Base-by-base conservation (phyloP, 805 yeast genomes). In the Grigorovia transvaalensis region DNA sequence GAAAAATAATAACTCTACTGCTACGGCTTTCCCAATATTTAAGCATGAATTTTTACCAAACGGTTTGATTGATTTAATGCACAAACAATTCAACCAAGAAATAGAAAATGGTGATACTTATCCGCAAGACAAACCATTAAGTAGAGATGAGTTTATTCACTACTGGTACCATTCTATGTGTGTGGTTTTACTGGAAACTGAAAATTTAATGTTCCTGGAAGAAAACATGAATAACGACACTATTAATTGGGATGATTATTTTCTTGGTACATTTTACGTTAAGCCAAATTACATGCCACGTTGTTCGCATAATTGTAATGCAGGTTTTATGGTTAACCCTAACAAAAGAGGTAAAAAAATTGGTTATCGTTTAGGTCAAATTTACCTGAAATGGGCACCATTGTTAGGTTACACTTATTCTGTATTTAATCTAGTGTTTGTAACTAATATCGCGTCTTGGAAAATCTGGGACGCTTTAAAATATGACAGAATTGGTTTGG, bases 231-330 rank as follows among this genome's bases (percentile, higher is more conserved):
- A n/a, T 4, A 38, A 27, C 13, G 57, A 56, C 13, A 30, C 54
- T 5, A 56, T 54, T n/a, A 71, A 73, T 46, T 80, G 84, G 81
- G 68, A 71, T 4, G 61, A 71, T 0, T 56, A 59, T 7, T 77
- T 81, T 54, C 64, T 88, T 46, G 97, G 96, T 1, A 78, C 85
- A 1, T 85, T 83, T 64, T 86, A 84, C 65, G 73, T 89, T 59
- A 88, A 86, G 62, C 96, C 98, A 17, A 90, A 90, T 67, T 90
- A 89, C 63, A 68, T 74, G 2, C 96, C 95, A 9, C 76, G 96
- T 53, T 83, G 91, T 56, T 80, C 93, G 0, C 96, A 90, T 61
- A 83, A 80, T 30, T 88, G 96, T 61, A 90, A 90, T 64, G 96
- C 82, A 0, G 96, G 95, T 0, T 90, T 90, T 62, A 64, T 88